These are phyloP conservation scores for Zopfochytrium polystomum DNA, from an alignment of 371 early-diverging fungal genomes.

Conservation along the genomic window DNA sequence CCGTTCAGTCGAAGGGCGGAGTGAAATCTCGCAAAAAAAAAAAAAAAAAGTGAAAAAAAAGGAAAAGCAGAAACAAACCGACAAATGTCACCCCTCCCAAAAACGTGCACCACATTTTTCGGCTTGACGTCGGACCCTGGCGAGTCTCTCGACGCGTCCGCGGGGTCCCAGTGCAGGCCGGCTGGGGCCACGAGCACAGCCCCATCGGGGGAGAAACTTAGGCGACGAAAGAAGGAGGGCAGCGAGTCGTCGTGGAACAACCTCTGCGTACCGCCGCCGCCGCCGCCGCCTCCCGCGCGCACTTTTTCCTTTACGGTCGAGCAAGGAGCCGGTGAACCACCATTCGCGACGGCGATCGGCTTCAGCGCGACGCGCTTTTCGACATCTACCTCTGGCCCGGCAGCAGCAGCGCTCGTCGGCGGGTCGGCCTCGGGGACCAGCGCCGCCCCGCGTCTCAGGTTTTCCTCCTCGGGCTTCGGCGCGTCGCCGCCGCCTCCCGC, in stretches of 20 bases:
- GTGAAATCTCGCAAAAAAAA: constrained; percentile 7
- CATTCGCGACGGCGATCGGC: no score
- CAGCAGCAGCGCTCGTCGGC: no score
- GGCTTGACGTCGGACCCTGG: no score
- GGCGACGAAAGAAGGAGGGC: constrained; percentile 87
- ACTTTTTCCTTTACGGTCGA: no score
- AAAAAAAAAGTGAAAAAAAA: not conserved
- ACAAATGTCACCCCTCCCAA: constrained; percentile 41
- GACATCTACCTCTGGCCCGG: not conserved
- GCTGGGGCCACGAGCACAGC: constrained; percentile 78
- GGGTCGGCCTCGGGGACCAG: no score
- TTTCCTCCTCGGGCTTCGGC: no score
- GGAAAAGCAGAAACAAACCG: constrained; percentile 34
- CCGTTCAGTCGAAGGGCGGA: no score
- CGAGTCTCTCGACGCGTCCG: constrained; percentile 1
- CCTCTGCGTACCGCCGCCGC: no score
- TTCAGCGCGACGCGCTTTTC: not conserved
- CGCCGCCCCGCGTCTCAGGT: no score
- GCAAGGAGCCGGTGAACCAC: no score
- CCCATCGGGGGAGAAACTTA: constrained; percentile 88
- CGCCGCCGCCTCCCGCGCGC: no score
- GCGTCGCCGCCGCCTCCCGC: no score
- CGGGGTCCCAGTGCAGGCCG: constrained; percentile 53
- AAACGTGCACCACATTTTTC: constrained; percentile 50
- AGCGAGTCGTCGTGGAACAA: constrained; percentile 84